Conservation (phyloP, 371 early-diverging fungal genomes). For the Paraphysoderma sedebokerense region DNA sequence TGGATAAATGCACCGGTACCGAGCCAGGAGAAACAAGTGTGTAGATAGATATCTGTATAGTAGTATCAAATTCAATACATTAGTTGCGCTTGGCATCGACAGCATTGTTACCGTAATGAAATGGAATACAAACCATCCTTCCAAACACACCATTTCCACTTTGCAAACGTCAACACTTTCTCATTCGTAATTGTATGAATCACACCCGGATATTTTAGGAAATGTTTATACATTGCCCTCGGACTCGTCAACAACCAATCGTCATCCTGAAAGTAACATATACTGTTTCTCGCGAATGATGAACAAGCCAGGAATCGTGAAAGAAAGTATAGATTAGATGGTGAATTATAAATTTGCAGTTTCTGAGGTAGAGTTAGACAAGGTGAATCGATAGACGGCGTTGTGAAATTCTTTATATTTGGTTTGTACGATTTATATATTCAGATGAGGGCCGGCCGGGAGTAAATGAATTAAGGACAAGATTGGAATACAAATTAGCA, state of each 20-base stretch:
- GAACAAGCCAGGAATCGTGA: conserved; percentile 42
- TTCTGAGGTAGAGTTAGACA: conserved; percentile 13
- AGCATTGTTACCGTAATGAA: neutral
- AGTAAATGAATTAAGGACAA: neutral
- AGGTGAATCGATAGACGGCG: no score
- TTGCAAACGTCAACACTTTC: conserved; percentile 27
- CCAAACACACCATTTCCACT: conserved; percentile 46
- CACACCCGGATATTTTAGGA: conserved; percentile 29
- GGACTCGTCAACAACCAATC: conserved; percentile 18
- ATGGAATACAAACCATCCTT: conserved; percentile 26
- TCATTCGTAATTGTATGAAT: conserved; percentile 34
- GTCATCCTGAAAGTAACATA: conserved; percentile 43
- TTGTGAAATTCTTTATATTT: no score
- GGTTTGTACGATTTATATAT: conserved; percentile 5
- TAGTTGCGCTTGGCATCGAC: no score
- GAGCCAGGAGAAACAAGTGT: conserved; percentile 33
- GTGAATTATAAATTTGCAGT: conserved; percentile 28
- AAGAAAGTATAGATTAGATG: conserved; percentile 23
- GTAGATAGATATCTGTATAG: conserved; percentile 24
- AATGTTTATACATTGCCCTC: conserved; percentile 39
- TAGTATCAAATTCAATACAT: neutral
- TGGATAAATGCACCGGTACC: conserved; percentile 34
- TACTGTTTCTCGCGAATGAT: conserved; percentile 34
- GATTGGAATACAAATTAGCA: neutral
- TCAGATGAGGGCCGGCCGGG: neutral